Evolutionary conservation across 371 early-diverging fungal genomes (phyloP).

Genomic region (Mucor piriformis): DNA sequence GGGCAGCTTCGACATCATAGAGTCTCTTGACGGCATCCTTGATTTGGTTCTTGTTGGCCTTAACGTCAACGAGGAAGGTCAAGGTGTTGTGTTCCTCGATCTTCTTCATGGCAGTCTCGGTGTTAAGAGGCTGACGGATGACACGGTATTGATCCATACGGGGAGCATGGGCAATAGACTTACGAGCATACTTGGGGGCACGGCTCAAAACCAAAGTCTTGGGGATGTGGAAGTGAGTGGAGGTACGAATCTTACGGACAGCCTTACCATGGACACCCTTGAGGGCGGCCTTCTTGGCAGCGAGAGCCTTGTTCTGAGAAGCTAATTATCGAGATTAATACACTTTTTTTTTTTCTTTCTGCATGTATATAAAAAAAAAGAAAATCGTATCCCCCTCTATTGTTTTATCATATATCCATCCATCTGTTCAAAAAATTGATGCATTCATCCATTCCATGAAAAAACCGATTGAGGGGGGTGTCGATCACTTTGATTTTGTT

Average conservation of each 20-base stretch:
- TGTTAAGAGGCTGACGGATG: conserved; percentile 92
- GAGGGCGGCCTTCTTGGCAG: conserved; percentile 84
- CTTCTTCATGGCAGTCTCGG: conserved; percentile 98
- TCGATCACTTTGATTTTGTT: conserved; percentile 4
- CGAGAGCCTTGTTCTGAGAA: conserved; percentile 57
- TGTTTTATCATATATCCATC: conserved; percentile 9
- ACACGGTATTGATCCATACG: conserved; percentile 85
- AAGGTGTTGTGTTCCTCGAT: conserved; percentile 99
- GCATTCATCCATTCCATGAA: neutral
- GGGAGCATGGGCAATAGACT: conserved; percentile 76
- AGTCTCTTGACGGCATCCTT: conserved; percentile 93
- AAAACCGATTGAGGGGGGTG: neutral
- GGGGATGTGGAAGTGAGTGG: conserved; percentile 90
- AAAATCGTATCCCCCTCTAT: neutral
- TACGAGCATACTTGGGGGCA: conserved; percentile 88
- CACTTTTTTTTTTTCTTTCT: neutral
- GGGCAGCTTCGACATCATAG: conserved; percentile 91
- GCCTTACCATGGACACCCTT: conserved; percentile 83
- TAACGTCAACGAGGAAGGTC: conserved; percentile 94
- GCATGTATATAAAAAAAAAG: neutral
- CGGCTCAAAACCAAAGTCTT: conserved; percentile 88
- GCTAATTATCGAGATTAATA: conserved; percentile 10
- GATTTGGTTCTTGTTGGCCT: conserved; percentile 97
- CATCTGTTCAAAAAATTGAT: conserved; percentile 5
- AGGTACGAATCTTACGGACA: conserved; percentile 84